Evolutionary conservation across 768 basidiomycete species (phyloP).

Genomic region (Hypsizygus marmoreus): DNA sequence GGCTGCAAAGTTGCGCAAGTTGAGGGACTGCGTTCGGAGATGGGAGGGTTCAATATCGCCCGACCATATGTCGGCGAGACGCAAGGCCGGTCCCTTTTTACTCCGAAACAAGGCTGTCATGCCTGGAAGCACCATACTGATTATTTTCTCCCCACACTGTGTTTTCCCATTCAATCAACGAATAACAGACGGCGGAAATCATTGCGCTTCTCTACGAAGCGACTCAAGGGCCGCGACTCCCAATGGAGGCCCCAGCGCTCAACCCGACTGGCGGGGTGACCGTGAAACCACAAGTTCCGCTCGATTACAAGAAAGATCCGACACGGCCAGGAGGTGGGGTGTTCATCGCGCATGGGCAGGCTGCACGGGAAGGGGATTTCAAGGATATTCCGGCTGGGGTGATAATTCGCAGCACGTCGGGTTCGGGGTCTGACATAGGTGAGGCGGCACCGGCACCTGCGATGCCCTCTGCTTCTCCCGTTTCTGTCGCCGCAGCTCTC

Average conservation of each 20-base stretch:
- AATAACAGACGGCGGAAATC: slow-evolving; percentile 81
- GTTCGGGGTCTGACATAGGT: slow-evolving; percentile 47
- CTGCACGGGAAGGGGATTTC: slow-evolving; percentile 44
- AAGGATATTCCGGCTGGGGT: slow-evolving; percentile 58
- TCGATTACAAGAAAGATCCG: slow-evolving; percentile 79
- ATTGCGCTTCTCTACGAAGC: slow-evolving; percentile 91
- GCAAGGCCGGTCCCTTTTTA: slow-evolving; percentile 62
- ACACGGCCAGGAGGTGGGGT: slow-evolving; percentile 86
- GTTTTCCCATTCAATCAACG: slow-evolving; percentile 8
- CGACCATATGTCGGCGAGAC: slow-evolving; percentile 92
- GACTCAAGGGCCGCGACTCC: slow-evolving; percentile 69
- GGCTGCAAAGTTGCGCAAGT: slow-evolving; percentile 69
- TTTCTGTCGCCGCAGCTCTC: slow-evolving; percentile 24
- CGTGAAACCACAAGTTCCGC: slow-evolving; percentile 50
- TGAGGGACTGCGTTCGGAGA: slow-evolving; percentile 81
- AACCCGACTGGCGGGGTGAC: slow-evolving; percentile 80
- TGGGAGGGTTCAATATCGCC: slow-evolving; percentile 89
- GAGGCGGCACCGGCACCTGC: slow-evolving; percentile 26
- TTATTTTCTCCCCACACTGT: slow-evolving; percentile 6
- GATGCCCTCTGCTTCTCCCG: slow-evolving; percentile 19
- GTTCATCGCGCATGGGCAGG: slow-evolving; percentile 65
- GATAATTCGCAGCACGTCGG: slow-evolving; percentile 49
- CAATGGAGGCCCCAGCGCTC: slow-evolving; percentile 60
- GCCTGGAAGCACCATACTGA: slow-evolving; percentile 10
- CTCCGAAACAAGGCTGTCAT: slow-evolving; percentile 11